Base-by-base conservation (phyloP, 176 grass and related monocot genomes). In the Microstegium vimineum region DNA sequence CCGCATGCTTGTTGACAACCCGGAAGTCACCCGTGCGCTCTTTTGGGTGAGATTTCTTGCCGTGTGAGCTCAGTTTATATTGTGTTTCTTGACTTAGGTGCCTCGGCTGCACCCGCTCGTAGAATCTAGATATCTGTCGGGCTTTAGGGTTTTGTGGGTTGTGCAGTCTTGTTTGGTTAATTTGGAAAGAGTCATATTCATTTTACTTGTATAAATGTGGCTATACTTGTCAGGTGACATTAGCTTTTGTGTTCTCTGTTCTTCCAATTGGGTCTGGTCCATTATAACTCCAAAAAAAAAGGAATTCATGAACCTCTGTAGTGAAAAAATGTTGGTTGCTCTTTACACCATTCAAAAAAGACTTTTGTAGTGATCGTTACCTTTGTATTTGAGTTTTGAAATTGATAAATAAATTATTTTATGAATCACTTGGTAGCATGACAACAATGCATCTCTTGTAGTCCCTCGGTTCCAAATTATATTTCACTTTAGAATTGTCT, bases 1-100 rank as follows among this genome's bases (percentile, higher is more conserved):
- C 64, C 91, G 87, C 74, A 91, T 99, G 78, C 97, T 99, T 25
- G 92, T 99, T 5, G 91, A 95, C 49, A 99, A 94, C 74, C 97
- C 93, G n/a, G 70, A 84, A 10, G 84, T 99, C 72, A 99, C 93
- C 60, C 91, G 97, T 35, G 81, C 91, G 56, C 93, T 99, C 26
- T 99, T 99, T 57, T 87, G 92, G 87, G 97, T 95, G 71, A 88
- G 79, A 62, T 83, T 79, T 36, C 46, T 38, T 25, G 47, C 75
- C 0, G 2, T n/a, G 15, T 35, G 5, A 3, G 7, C n/a, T 32
- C 49, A 20, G 35, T 59, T 68, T 56, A 69, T 69, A n/a, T 35
- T 25, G 5, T 6, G 31, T 46, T 35, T n/a, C 5, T 78, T 75
- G 16, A 35, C 6, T 76, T 71, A 41, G 16, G n/a, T 75, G 16